Percentiles rank a stretch among this genome's conserved stretches.
phyloP scores from a whole-genome alignment of 139 green algal species.

The Haematococcus sp. region DNA sequence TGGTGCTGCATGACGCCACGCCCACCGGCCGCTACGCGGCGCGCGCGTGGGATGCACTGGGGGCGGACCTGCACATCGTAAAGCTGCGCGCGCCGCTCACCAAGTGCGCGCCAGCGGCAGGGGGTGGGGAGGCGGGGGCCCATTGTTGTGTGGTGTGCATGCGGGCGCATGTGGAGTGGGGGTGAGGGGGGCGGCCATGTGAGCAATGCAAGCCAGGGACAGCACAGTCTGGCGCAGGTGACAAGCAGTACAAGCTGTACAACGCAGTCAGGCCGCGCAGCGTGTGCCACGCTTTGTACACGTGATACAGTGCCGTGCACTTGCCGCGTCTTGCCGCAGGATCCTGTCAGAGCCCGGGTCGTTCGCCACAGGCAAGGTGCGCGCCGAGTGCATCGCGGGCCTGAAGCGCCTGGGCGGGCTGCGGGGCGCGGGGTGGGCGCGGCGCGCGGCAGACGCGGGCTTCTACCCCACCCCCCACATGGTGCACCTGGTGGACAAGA shows the following conservation, averaged over 20 bases:
- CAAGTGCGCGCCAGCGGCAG: background rate
- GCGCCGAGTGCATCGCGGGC: constrained; percentile 49
- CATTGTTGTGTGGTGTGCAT: too few relatives aligned
- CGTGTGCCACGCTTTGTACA: too few relatives aligned
- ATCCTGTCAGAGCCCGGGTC: constrained; percentile 48
- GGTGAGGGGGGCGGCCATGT: too few relatives aligned
- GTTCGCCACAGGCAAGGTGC: constrained; percentile 54
- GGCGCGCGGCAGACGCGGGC: constrained; percentile 29
- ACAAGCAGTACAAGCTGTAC: too few relatives aligned
- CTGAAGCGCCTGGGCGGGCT: constrained; percentile 27
- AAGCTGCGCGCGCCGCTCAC: constrained; percentile 51
- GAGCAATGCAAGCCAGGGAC: too few relatives aligned
- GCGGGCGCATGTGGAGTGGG: too few relatives aligned
- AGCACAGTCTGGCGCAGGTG: too few relatives aligned
- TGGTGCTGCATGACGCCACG: constrained; percentile 29
- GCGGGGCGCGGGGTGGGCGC: constrained; percentile 18
- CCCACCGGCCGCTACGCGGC: constrained; percentile 15
- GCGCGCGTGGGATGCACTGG: constrained; percentile 46
- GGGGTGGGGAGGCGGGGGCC: too few relatives aligned
- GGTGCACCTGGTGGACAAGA: constrained; percentile 63
- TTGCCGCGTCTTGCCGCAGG: background rate
- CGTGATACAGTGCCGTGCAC: too few relatives aligned
- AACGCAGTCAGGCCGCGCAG: too few relatives aligned
- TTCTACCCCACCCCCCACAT: constrained; percentile 33
- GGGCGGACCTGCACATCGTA: constrained; percentile 55